Base-by-base conservation (phyloP, 2,329 filamentous ascomycete genomes). In the Arthroderma sp. region DNA sequence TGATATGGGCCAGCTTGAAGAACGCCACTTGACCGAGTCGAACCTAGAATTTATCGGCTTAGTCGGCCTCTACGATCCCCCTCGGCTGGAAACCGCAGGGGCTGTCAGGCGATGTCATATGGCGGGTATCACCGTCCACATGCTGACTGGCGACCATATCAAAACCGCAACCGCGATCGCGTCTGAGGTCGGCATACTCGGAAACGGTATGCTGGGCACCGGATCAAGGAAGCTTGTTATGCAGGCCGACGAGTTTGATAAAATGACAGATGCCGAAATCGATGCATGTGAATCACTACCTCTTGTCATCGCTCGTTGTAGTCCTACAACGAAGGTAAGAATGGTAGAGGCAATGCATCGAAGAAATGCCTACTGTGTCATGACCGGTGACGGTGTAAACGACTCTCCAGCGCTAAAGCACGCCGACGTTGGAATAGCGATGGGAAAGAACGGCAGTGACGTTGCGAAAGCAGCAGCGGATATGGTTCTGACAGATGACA, bases 341-440 rank as follows among this genome's bases (percentile, higher is more conserved):
- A 88, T 88, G 83, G 85, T 88, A 40, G 81, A 83, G 28, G 50
- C 50, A 9, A 51, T 52, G 49, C 50, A 52, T 43, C 40, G 50
- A 38, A 75, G 83, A 38, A 72, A 75, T 9, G 73, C 73, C 11
- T 85, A 81, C 61, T 82, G 80, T 61, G 83, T 82, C 47, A 86
- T 87, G 82, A 86, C 82, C 31, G 83, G 83, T 49, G 83, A 87
- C 53, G 83, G 83, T 43, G 83, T 86, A 50, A 87, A 87, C 58
- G 83, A 87, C 57, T 81, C 80, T 6, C 83, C 83, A 0, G 83
- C 81, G 6, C 69, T 87, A 40, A 82, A 83, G 52, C 73, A 74
- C 32, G 80, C 82, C 7, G 83, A 88, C 54, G 82, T 88, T n/a
- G 83, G 81, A 51, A 88, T 86, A 49, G 83, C 82, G 46, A 87